These are phyloP conservation scores for Tuber melanosporum DNA, from an alignment of 495 filamentous ascomycete genomes.

Conservation along the genomic window DNA sequence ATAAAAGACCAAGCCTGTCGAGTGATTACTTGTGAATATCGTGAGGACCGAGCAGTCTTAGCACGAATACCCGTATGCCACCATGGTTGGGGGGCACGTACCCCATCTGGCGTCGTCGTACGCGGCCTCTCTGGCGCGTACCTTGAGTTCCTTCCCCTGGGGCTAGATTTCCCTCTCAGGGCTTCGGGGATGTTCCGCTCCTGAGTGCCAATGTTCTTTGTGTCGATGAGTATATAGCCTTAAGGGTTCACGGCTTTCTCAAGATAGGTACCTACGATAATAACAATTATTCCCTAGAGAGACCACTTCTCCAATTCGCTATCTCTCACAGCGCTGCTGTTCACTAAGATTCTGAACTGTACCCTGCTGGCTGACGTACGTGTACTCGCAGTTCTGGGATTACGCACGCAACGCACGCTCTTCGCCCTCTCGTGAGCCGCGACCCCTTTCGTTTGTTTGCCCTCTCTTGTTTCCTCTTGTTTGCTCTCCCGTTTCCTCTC, in stretches of 20 bases:
- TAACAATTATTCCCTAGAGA: neutral
- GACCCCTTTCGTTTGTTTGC: neutral
- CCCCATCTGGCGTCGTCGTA: neutral
- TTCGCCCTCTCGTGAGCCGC: neutral
- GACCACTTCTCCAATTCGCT: neutral
- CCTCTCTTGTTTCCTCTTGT: neutral
- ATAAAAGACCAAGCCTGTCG: neutral
- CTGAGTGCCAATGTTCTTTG: neutral
- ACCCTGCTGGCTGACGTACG: neutral
- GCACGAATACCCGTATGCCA: neutral
- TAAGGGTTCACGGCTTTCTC: neutral
- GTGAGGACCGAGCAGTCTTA: neutral
- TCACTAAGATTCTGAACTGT: neutral
- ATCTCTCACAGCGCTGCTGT: neutral
- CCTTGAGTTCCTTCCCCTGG: neutral
- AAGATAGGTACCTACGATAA: neutral
- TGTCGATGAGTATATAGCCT: neutral
- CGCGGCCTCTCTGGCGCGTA: neutral
- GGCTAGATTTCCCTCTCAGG: neutral
- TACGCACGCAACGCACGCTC: neutral
- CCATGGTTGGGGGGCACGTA: neutral
- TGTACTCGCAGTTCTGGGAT: neutral
- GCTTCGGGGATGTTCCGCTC: neutral
- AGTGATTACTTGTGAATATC: neutral
- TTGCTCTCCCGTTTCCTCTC: neutral